These are phyloP conservation scores for Boechera divaricarpa DNA, from an alignment of 345 rosid genomes.

Conservation along the genomic window DNA sequence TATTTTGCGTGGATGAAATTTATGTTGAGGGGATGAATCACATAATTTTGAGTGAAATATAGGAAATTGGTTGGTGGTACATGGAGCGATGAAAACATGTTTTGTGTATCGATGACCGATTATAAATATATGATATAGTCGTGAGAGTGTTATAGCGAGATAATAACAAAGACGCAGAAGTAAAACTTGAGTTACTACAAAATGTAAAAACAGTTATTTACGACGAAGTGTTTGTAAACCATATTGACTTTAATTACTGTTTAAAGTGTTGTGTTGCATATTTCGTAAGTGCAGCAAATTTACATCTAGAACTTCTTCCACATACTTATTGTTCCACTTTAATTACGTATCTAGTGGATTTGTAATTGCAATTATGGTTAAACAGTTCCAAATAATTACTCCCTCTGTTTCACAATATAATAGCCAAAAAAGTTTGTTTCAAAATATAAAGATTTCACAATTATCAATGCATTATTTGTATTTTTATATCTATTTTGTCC, in stretches of 20 bases:
- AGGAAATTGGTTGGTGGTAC: neutral
- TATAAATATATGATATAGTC: neutral
- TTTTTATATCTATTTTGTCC: no score
- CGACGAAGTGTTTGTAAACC: neutral
- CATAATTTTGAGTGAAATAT: neutral
- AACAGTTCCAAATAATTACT: constrained; percentile 5
- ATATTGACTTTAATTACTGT: neutral
- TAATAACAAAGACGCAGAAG: neutral
- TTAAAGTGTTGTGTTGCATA: neutral
- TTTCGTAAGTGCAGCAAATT: neutral
- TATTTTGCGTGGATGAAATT: neutral
- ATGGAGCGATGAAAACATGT: neutral
- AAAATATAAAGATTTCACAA: no score
- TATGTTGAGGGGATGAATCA: no score
- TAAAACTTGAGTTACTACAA: neutral
- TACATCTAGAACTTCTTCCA: neutral
- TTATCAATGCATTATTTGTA: no score
- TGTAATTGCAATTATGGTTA: constrained; percentile 7
- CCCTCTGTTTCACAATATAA: no score
- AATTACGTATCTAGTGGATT: constrained; percentile 8
- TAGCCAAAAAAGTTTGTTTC: no score
- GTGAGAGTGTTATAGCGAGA: neutral
- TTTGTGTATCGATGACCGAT: neutral
- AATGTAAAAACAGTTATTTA: neutral
- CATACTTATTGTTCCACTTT: neutral